A percentile compares a stretch with the other conserved stretches of the same genome.
Conservation (phyloP, 129 eudicot species). For the Lactuca saligna region DNA sequence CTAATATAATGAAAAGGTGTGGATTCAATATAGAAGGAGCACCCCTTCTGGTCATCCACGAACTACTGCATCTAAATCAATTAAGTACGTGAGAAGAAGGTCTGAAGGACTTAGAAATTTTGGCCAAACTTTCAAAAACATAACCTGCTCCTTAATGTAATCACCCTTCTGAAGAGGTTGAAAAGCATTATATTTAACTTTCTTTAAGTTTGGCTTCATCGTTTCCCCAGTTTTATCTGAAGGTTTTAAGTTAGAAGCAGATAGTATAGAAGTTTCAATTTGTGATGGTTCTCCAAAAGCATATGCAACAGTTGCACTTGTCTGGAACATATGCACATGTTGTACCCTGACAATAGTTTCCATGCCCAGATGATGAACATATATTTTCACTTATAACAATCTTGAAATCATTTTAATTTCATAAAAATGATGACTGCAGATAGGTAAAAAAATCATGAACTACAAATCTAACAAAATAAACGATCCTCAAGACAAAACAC, state of each 20-base stretch:
- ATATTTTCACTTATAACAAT: slow-evolving; percentile 35
- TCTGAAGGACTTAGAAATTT: slow-evolving; percentile 74
- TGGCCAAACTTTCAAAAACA: slow-evolving; percentile 61
- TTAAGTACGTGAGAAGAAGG: slow-evolving; percentile 64
- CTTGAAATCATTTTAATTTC: slow-evolving; percentile 22
- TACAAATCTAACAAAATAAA: slow-evolving; percentile 69
- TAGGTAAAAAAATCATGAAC: slow-evolving; percentile 32
- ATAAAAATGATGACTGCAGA: not conserved
- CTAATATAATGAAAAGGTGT: slow-evolving; percentile 45
- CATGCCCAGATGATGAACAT: slow-evolving; percentile 23
- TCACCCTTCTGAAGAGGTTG: slow-evolving; percentile 63
- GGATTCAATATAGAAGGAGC: slow-evolving; percentile 67
- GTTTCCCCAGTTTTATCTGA: slow-evolving; percentile 30
- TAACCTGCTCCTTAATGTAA: slow-evolving; percentile 63
- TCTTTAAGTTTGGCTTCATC: slow-evolving; percentile 26
- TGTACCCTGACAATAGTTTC: slow-evolving; percentile 37
- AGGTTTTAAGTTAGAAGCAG: too few species aligned
- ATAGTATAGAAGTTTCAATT: too few species aligned
- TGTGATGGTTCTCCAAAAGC: too few species aligned
- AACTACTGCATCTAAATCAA: slow-evolving; percentile 57
- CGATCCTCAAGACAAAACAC: slow-evolving; percentile 93
- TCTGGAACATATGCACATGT: slow-evolving; percentile 33
- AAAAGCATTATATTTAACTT: slow-evolving; percentile 37
- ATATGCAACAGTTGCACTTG: slow-evolving; percentile 40
- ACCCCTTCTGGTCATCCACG: slow-evolving; percentile 34